Base-by-base conservation (phyloP, 116 monocot genomes). In the Zostera marina region DNA sequence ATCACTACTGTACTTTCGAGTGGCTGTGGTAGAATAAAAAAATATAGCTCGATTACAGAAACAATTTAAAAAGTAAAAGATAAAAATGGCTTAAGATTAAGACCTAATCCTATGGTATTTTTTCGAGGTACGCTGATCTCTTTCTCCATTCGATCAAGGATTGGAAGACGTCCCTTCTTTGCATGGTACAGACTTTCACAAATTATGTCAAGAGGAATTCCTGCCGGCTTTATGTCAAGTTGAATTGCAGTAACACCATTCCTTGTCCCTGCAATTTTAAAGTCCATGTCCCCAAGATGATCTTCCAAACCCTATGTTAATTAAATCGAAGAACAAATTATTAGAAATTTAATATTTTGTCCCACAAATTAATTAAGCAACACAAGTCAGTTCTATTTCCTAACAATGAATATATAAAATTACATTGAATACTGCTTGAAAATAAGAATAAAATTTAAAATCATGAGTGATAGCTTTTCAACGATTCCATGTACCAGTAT, bases 281-380 rank as follows among this genome's bases (percentile, higher is more conserved):
- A 99, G 54, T 99, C 99, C 91, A 99, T 99, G 70, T 99, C 99
- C 44, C 99, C 99, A 54, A 87, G 78, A 61, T 99, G 91, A 82
- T 99, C 99, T 74, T 99, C 99, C 53, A 99, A 81, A 52, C 99
- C 99, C 99, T 99, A 43, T 16, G 12, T n/a, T 56, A 20, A 51
- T 19, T 51, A 8, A 3, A 51, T 19, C 1, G 20, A 51, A 19
- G 49, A 32, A 32, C 32, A 32, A 32, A 32, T 32, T 3, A 32
- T 32, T 32, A 32, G 32, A 32, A 1, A 2, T 5, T 5, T 32
- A 32, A 32, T 32, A 0, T 32, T 32, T 32, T 32, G 32, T 51
- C 19, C 20, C 20, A 17, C 49, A 51, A 51, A 51, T 21, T 51
- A 51, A 19, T 51, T 51, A 21, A 5, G 9, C 49, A 19, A 51